phyloP scores from a whole-genome alignment of 257 asterid species.

The Leptodermis oblonga region DNA sequence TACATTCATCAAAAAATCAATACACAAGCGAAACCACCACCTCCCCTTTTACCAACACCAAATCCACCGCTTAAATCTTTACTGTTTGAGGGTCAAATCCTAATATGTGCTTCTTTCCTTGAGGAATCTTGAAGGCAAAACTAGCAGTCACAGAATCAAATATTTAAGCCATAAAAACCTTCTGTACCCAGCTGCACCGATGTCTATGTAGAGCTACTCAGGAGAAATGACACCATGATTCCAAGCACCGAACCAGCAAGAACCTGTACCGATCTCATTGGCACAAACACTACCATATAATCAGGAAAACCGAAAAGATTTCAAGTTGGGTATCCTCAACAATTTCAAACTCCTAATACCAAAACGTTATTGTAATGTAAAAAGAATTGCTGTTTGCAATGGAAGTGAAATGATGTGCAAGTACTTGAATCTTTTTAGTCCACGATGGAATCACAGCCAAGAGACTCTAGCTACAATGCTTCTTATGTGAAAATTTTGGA shows the following conservation, averaged over 20 bases:
- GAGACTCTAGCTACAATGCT: not conserved
- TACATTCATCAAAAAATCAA: slow-evolving; percentile 2
- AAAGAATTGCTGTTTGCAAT: not conserved
- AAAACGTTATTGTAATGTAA: not conserved
- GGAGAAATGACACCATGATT: slow-evolving; percentile 47
- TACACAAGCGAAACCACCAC: not conserved
- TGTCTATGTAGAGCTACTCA: slow-evolving; percentile 36
- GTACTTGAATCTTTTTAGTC: not conserved
- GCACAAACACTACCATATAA: not conserved
- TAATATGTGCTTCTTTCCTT: not conserved
- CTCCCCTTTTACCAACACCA: not conserved
- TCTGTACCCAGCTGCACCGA: not conserved
- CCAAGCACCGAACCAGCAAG: slow-evolving; percentile 74
- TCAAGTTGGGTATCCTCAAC: not conserved
- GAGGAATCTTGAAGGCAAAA: not conserved
- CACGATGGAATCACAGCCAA: not conserved
- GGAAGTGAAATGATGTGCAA: not conserved
- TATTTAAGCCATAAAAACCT: not conserved
- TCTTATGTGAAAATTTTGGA: not conserved
- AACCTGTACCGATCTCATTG: slow-evolving; percentile 41
- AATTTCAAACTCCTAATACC: not conserved
- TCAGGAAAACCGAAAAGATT: not conserved
- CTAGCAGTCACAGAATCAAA: not conserved
- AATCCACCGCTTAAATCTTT: not conserved
- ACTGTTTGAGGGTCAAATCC: not conserved